Percentiles rank a stretch among this genome's conserved stretches.
Evolutionary conservation across 106 monocot species (phyloP).

Genomic region (Phalaenopsis aphrodite): DNA sequence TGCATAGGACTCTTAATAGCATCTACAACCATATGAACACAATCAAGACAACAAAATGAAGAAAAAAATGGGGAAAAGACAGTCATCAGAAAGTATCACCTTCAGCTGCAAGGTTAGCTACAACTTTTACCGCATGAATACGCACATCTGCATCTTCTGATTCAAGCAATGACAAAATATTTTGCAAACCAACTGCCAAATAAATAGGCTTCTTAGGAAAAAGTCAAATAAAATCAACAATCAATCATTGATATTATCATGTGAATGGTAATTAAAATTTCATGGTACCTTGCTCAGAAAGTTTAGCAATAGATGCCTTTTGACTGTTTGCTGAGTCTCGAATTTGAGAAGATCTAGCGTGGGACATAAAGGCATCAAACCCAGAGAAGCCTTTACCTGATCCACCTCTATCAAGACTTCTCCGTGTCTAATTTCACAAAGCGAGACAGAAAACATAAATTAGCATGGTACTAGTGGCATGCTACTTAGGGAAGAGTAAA

Average conservation of each 20-base stretch:
- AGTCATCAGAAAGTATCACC: conserved; percentile 28
- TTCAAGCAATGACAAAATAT: conserved; percentile 92
- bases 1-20: background rate
- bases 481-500: conserved; percentile 7
- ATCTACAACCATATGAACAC: background rate
- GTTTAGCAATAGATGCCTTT: conserved; percentile 84
- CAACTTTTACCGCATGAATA: conserved; percentile 97
- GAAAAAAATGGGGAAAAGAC: background rate
- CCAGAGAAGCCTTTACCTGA: conserved; percentile 64
- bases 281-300: conserved; percentile 77
- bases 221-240: background rate
- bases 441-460: conserved; percentile 3
- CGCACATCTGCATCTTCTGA: conserved; percentile 94
- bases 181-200: conserved; percentile 89
- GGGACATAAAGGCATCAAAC: conserved; percentile 74
- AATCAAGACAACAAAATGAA: background rate
- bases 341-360: conserved; percentile 54
- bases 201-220: background rate
- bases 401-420: conserved; percentile 83
- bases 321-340: conserved; percentile 66
- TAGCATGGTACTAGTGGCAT: background rate
- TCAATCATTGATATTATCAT: background rate
- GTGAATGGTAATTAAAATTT: background rate
- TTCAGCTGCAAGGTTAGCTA: conserved; percentile 97
- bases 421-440: conserved; percentile 52